These are phyloP conservation scores for Cicer bijugum DNA, from an alignment of 306 rosid species.

Conservation along the genomic window DNA sequence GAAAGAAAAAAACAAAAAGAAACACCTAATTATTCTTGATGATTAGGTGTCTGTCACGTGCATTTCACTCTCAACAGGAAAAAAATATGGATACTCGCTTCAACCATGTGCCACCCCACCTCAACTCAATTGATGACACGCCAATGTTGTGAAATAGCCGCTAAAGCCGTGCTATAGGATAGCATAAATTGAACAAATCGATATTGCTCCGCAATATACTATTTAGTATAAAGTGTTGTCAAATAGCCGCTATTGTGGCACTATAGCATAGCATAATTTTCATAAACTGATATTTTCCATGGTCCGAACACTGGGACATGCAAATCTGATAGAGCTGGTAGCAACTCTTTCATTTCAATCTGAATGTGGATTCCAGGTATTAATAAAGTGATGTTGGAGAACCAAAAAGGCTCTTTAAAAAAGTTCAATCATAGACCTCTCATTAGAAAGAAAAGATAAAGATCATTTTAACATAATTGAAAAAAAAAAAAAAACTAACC, in stretches of 20 bases:
- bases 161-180: no score
- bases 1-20: slow-evolving; percentile 24
- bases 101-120: slow-evolving; percentile 37
- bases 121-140: slow-evolving; percentile 17
- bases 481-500: slow-evolving; percentile 7
- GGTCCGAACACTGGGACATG: slow-evolving; percentile 5
- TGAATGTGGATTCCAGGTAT: slow-evolving; percentile 34
- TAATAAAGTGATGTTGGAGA: slow-evolving; percentile 39
- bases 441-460: slow-evolving; percentile 49
- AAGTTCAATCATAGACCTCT: slow-evolving; percentile 45
- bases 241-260: no score
- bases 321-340: slow-evolving; percentile 41
- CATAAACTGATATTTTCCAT: no score
- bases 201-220: no score
- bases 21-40: slow-evolving; percentile 37
- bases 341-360: slow-evolving; percentile 30
- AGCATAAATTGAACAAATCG: no score
- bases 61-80: slow-evolving; percentile 28
- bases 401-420: slow-evolving; percentile 38
- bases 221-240: no score
- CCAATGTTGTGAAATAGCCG: no score
- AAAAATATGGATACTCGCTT: slow-evolving; percentile 35
- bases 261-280: no score
- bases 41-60: slow-evolving; percentile 54
- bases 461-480: slow-evolving; percentile 19